Conservation (phyloP, 2,329 filamentous ascomycete species). For the Epicoccum nigrum region DNA sequence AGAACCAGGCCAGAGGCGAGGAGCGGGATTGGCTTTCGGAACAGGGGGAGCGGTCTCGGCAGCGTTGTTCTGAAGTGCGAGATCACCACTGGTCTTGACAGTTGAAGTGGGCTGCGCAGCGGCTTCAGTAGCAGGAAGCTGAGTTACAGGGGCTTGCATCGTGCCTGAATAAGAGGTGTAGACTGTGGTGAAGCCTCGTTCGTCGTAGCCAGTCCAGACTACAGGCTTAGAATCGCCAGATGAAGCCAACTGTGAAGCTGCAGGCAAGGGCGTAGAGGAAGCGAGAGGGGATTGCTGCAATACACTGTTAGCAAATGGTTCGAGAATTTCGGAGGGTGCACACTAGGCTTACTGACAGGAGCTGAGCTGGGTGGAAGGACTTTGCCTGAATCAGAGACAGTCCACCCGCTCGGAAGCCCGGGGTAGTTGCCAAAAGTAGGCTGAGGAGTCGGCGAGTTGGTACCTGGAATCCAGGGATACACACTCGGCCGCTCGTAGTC, state of each 20-base stretch:
- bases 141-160: slow-evolving; percentile 15
- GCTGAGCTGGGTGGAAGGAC: slow-evolving; percentile 74
- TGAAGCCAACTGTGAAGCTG: slow-evolving; percentile 42
- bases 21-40: slow-evolving; percentile 9
- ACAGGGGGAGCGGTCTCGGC: slow-evolving; percentile 10
- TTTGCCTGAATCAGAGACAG: slow-evolving; percentile 78
- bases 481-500: slow-evolving; percentile 52
- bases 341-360: slow-evolving; percentile 65
- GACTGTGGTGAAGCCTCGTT: slow-evolving; percentile 58
- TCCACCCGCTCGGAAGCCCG: slow-evolving; percentile 79
- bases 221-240: slow-evolving; percentile 42
- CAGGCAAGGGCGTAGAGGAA: slow-evolving; percentile 60
- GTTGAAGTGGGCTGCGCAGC: slow-evolving; percentile 5
- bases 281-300: slow-evolving; percentile 58
- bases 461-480: slow-evolving; percentile 68
- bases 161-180: slow-evolving; percentile 40
- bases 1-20: not conserved
- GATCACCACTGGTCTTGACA: slow-evolving; percentile 1
- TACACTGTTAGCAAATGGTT: slow-evolving; percentile 22
- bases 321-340: slow-evolving; percentile 12
- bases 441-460: slow-evolving; percentile 58
- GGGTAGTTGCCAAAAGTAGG: slow-evolving; percentile 55
- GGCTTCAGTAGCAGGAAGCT: slow-evolving; percentile 6
- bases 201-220: slow-evolving; percentile 54
- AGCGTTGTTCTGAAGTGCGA: slow-evolving; percentile 19